Base-by-base conservation (phyloP, 495 filamentous ascomycete genomes). In the Talaromyces wortmannii region DNA sequence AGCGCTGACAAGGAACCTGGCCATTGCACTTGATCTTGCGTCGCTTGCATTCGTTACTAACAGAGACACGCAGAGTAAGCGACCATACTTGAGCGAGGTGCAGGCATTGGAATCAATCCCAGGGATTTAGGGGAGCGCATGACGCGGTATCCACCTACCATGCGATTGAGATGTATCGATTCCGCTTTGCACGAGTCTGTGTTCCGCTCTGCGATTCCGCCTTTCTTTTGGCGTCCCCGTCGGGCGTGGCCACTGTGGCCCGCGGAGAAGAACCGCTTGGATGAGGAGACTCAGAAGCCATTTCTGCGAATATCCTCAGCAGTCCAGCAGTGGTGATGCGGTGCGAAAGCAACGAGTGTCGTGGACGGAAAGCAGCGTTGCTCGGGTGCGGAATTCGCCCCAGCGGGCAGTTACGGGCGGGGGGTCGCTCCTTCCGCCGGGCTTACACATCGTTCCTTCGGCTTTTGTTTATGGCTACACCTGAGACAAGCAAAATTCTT, bases 1-100 rank as follows among this genome's bases (percentile, higher is more conserved):
- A 96, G 60, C 91, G 81, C 55, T 90, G 86, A 64, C 91, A 96
- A 2, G 91, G 91, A 1, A 82, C 86, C 63, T 96, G 84, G 54
- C 91, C 91, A 70, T 95, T 95, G 75, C 91, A 96, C 61, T 95
- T 95, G 67, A 96, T 96, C 71, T 96, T 96, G 57, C 91, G 84
- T 13, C 91, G 80, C 61, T 96, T 96, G 75, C 91, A 96, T 64
- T 96, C 90, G 62, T 95, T 95, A 57, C 78, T 81, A 61, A 36
- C 16, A 59, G 42, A 31, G 29, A 49, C 6, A 30, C 10, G n/a
- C 15, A 3, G 42, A 45, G 36, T 40, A 5, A 13, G 36, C 36
- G 2, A 40, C 5, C 36, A 40, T 5, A 40, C 1, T 40, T 5
- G 36, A 23, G 36, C 13, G 5, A 40, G 5, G 13, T 13, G 36